Evolutionary conservation across 116 monocot species (phyloP), one percentile per base, ranked within the genome.

Genomic region (Zostera marina): DNA sequence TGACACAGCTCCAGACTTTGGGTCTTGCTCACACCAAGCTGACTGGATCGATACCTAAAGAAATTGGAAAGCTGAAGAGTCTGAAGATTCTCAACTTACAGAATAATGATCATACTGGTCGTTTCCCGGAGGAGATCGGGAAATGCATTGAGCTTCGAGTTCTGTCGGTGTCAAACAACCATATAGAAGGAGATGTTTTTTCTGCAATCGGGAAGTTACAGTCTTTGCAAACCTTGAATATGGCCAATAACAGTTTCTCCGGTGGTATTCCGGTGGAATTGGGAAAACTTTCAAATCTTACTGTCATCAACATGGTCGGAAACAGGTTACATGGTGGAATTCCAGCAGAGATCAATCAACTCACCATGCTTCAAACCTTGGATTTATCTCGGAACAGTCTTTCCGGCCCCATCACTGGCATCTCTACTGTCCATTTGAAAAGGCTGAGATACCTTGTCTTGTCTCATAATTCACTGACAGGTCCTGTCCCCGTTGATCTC

Each of bases 361-460:
- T 94, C 44, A 55, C 55, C 24, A 63, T 65, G 56, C 73, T 94
- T 21, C 70, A 72, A 47, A 64, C 66, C 19, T 11, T 94, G 48
- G 94, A 94, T 60, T 60, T 88, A 62, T 94, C 94, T 8, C 42
- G 53, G 25, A 94, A 94, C 56, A 68, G 76, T 15, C 66, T 94
- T 16, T 77, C 85, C 0, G 88, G 85, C 4, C 23, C 43, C 14
- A 72, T 85, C 52, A 14, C 1, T 12, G 52, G 8, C 39, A 13
- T 91, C 61, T 79, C 88, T n/a, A 71, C 81, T 3, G 16, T 24
- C 0, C 65, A 58, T 24, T 71, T 88, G 15, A 79, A 48, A 63
- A 85, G 64, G 15, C 73, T 94, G 15, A 14, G 74, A 47, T 88
- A 56, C 44, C 62, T 94, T 8, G 94, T 88, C n/a, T 73, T 94